Base-by-base conservation (phyloP, 2,329 filamentous ascomycete genomes). In the Zasmidium cellare region DNA sequence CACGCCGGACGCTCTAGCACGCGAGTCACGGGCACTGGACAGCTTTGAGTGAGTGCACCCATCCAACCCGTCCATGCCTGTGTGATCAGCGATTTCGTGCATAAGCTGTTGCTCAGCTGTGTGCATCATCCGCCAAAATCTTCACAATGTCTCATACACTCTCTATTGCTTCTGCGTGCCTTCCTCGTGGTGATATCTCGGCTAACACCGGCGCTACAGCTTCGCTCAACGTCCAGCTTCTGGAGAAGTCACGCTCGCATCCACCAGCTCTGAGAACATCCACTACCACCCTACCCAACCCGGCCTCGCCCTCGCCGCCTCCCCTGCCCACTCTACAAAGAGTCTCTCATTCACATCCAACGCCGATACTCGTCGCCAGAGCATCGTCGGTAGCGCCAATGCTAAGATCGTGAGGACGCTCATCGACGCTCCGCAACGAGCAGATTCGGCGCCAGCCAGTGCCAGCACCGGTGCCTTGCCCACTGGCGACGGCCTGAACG, bases 391-490 rank as follows among this genome's bases (percentile, higher is more conserved):
- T 56, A 67, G 67, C 63, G 67, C 76, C 63, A 74, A 77, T 76
- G 74, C 72, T 28, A 70, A 67, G 55, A 65, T 76, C 53, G 83
- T 84, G 66, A 80, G 77, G 61, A 81, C 81, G 11, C 76, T 87
- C 49, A 77, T 87, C 60, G 77, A 81, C 64, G 70, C 78, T 50
- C 75, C 76, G 24, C 69, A 77, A 53, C 60, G 55, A 9, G 50
- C 50, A 23, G 47, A 49, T 19, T 3, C 22, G 9, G 9, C 22
- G 14, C 44, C 31, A 23, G 55, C 52, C 28, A 48, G 41, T 49
- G 35, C 25, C 48, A 56, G 54, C 25, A 44, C 50, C 25, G 31
- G 57, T 53, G 61, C 49, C 9, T 50, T 31, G 1, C 51, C 58
- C 9, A 58, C 52, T 20, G 35, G 46, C 38, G 35, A n/a, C 25